Percentiles rank a stretch among this genome's conserved stretches.
phyloP scores from a whole-genome alignment of 306 rosid species.

The Betula pendula region DNA sequence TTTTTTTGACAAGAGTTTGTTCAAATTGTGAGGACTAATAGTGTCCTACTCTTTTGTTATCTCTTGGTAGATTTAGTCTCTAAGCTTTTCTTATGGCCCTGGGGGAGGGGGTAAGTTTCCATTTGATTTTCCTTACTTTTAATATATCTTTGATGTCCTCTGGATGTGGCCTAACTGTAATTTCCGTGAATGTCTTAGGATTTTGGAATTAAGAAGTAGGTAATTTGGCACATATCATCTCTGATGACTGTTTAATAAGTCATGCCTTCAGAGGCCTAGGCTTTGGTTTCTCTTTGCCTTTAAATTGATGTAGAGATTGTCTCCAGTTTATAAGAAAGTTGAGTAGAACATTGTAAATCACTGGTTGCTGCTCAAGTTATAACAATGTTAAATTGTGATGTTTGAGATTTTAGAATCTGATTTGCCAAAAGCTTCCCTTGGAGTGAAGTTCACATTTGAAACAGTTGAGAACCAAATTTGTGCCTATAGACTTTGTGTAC shows the following conservation, averaged over 20 bases:
- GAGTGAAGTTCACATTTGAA: not conserved
- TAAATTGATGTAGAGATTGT: not conserved
- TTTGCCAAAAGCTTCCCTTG: not conserved
- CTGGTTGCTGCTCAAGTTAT: not conserved
- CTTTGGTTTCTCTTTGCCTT: not conserved
- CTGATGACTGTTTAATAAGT: not conserved
- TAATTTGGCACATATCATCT: not conserved
- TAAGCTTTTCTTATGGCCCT: not conserved
- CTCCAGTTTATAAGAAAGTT: not conserved
- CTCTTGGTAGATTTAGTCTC: not conserved
- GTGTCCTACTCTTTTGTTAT: not conserved
- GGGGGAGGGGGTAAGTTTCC: not conserved
- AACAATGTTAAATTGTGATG: not conserved
- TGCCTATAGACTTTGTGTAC: not conserved
- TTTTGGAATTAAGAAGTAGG: not conserved
- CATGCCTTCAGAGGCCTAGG: not conserved
- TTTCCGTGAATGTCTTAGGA: not conserved
- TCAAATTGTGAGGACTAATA: not conserved
- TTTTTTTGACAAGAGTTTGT: too few relatives aligned
- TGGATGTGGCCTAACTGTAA: not conserved
- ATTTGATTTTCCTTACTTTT: not conserved
- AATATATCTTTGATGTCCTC: not conserved
- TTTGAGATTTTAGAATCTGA: not conserved
- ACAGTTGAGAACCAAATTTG: constrained; percentile 10
- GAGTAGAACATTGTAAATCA: constrained; percentile 3